Evolutionary conservation across 805 yeast species (phyloP), one percentile per base, ranked within the genome.

Genomic region (Schizosaccharomyces pombe): DNA sequence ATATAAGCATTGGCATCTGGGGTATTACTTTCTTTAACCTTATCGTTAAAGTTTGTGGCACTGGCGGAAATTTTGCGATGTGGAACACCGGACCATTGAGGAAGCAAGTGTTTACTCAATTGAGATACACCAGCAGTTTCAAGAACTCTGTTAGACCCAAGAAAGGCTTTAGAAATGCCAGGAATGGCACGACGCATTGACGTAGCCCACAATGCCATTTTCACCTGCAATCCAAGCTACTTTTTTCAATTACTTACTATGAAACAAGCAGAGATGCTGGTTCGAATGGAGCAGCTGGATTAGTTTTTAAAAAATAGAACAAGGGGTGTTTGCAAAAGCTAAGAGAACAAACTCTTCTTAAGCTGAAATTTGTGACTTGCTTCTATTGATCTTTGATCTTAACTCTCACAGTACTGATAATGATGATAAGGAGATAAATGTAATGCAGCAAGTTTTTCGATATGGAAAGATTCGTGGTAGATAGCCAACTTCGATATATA

Each of bases 1-100:
- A 43, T 19, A 30, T 43, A 43, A 43, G 49, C 49, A 24, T 16
- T 26, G 49, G 49, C 49, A 26, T 43, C 49, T 11, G 28, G 49
- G 14, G 14, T 29, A 19, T 43, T 43, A 8, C 26, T 22, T 37
- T 37, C 43, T 37, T 37, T 37, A 37, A 16, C 22, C 11, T 8
- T 19, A 16, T 37, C 43, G 22, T 37, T 37, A 24, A 19, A 24
- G 4, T 19, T 24, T 12, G 22, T 37, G 24, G 43, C 43, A 1
- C 24, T 16, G 22, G 22, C 43, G 43, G 24, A 16, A 37, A 37
- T 11, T 16, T 6, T 3, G 22, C 43, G 43, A 8, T 37, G n/a
- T 37, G n/a, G 43, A 37, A 24, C 4, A n/a, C n/a, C n/a, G n/a
- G n/a, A 24, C 22, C 6, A 37, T 9, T 37, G n/a, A 16, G 1